These are phyloP conservation scores for Coemansia sp. DNA, from an alignment of 192 early-diverging fungal genomes.

Conservation along the genomic window DNA sequence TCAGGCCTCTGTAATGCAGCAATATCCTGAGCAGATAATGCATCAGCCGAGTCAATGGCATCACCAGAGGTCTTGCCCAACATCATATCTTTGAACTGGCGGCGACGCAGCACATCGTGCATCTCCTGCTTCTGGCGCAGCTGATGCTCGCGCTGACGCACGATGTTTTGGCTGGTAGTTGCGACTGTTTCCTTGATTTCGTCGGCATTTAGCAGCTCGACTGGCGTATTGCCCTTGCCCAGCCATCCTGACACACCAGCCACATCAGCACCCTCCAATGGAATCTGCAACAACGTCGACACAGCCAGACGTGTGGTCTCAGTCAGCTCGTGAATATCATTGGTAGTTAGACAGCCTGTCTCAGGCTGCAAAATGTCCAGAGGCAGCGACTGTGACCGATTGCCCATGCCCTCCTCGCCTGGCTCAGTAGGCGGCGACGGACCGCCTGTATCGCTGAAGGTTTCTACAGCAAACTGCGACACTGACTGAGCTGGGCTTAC, in stretches of 20 bases:
- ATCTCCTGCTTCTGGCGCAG: conserved; percentile 37
- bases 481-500: conserved; percentile 20
- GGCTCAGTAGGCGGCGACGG: not conserved
- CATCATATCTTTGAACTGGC: conserved; percentile 1
- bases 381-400: not conserved
- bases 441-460: not conserved
- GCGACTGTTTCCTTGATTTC: conserved; percentile 49
- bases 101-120: conserved; percentile 3
- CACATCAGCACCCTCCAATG: conserved; percentile 48
- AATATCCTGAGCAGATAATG: not conserved
- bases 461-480: conserved; percentile 22
- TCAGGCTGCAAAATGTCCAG: not conserved
- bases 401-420: not conserved
- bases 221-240: conserved; percentile 44
- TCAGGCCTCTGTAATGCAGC: conserved; percentile 15
- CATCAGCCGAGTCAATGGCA: not conserved
- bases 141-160: conserved; percentile 48
- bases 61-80: not conserved
- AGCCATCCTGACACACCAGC: conserved; percentile 49
- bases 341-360: conserved; percentile 19
- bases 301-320: conserved; percentile 42
- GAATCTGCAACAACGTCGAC: conserved; percentile 40
- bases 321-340: conserved; percentile 39
- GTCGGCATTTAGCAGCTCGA: conserved; percentile 35
- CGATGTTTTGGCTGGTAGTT: conserved; percentile 47